These are phyloP conservation scores for Diutina scorzettiae DNA, from an alignment of 1,139 yeast genomes.

Conservation along the genomic window DNA sequence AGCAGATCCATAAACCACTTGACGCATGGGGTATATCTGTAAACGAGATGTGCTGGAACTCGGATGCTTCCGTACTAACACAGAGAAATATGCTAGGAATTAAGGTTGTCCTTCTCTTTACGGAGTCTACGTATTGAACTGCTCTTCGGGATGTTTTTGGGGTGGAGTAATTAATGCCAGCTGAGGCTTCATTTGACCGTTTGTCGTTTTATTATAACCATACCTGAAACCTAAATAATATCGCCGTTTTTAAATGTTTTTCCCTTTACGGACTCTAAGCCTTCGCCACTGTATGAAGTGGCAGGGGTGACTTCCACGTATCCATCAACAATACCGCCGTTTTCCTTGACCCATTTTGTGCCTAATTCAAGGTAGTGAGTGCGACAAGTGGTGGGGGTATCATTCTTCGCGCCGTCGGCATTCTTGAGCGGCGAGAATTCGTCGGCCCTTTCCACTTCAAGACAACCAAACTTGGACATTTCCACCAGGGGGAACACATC, in stretches of 20 bases:
- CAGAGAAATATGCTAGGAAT: too few species aligned
- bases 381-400: conserved; percentile 78
- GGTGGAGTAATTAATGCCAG: too few species aligned
- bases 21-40: too few species aligned
- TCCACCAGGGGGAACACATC: conserved; percentile 84
- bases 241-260: conserved; percentile 33
- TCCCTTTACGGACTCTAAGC: conserved; percentile 50
- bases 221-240: conserved; percentile 20
- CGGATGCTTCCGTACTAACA: too few species aligned
- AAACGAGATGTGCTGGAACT: too few species aligned
- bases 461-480: conserved; percentile 70
- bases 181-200: too few species aligned
- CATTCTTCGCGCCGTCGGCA: conserved; percentile 70
- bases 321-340: conserved; percentile 52
- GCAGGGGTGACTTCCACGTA: conserved; percentile 70
- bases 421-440: conserved; percentile 95
- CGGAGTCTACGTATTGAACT: too few species aligned
- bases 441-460: conserved; percentile 75
- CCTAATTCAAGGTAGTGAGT: conserved; percentile 53
- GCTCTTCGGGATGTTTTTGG: too few species aligned
- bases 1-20: too few species aligned
- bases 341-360: conserved; percentile 60
- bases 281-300: conserved; percentile 80
- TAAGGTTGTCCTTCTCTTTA: too few species aligned
- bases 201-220: too few species aligned